These are phyloP conservation scores for Pulicaria dysenterica DNA, from an alignment of 129 eudicot genomes.

Conservation along the genomic window DNA sequence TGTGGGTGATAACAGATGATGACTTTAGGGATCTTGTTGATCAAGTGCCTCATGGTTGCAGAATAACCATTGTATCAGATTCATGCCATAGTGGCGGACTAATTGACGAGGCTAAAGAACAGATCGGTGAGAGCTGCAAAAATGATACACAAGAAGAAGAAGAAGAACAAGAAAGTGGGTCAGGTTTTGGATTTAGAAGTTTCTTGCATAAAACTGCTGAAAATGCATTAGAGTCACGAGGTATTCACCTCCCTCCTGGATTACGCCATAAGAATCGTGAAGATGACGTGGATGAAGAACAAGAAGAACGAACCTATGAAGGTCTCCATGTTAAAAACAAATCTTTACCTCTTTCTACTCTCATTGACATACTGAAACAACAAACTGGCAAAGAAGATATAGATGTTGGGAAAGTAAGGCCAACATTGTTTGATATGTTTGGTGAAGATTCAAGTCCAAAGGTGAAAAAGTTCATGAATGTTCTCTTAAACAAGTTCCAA, in stretches of 20 bases:
- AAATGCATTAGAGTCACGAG: conserved; percentile 78
- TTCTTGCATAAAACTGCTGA: conserved; percentile 65
- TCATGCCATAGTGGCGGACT: conserved; percentile 99
- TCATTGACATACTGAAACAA: conserved; percentile 75
- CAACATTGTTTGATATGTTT: conserved; percentile 60
- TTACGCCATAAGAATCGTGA: conserved; percentile 39
- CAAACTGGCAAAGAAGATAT: conserved; percentile 68
- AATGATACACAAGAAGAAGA: conserved; percentile 24
- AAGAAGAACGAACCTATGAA: conserved; percentile 33
- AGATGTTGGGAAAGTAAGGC: conserved; percentile 77
- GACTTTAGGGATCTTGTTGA: conserved; percentile 92
- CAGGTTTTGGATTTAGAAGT: conserved; percentile 59
- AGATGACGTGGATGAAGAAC: conserved; percentile 27
- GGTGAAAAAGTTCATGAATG: conserved; percentile 72
- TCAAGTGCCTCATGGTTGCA: conserved; percentile 79
- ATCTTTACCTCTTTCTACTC: conserved; percentile 82
- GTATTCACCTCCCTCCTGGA: conserved; percentile 67
- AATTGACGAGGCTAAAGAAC: conserved; percentile 80
- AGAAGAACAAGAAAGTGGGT: conserved; percentile 48
- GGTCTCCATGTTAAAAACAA: conserved; percentile 56
- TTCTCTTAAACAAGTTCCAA: conserved; percentile 66
- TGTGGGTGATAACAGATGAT: conserved; percentile 54
- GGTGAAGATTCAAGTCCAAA: conserved; percentile 79
- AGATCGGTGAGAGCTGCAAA: conserved; percentile 67
- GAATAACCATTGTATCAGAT: conserved; percentile 85